Evolutionary conservation across 345 rosid species (phyloP), one percentile per base, ranked within the genome.

Genomic region (Syzygium aqueum): DNA sequence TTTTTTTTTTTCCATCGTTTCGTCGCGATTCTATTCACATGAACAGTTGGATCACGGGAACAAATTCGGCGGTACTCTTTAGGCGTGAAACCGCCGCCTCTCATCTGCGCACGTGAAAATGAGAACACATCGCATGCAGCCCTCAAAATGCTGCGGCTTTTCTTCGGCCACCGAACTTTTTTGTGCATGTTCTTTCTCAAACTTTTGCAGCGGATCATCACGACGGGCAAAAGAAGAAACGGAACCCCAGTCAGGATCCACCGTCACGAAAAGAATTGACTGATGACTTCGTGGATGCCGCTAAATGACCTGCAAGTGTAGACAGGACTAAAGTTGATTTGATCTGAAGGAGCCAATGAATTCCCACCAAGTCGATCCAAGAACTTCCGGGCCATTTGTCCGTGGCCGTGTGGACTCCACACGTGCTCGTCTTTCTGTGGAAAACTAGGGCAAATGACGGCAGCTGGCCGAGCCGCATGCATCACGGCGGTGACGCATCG

Each of bases 1-100:
- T 23, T 7, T 7, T 15, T 17, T 5, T 27, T 27, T 0, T 30
- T 63, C 19, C 19, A 1, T 43, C 5, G 46, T 43, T 43, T 43
- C 0, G 7, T 0, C 33, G 6, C 4, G 17, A 0, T 28, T 63
- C 2, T 28, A 63, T 63, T 2, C 21, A 28, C 15, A 28, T 14
- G 8, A 63, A 21, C 77, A 2, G 0, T 63, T 28, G 6, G 21
- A 63, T 63, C 3, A 28, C 0, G 4, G 0, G 7, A 28, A 30
- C 21, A 67, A 67, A 11, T 30, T 67, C 14, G 23, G 8, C 1
- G 3, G 2, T 30, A 30, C 33, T 13, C 16, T 59, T 59, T 59
- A n/a, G n/a, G n/a, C 10, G 46, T 11, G 30, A 59, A 27, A 27
- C 12, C 13, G 30, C 11, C 13, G 17, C 15, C 30, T 27, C 67